Evolutionary conservation across 192 early-diverging fungal species (phyloP).

Genomic region (Podila horticola): DNA sequence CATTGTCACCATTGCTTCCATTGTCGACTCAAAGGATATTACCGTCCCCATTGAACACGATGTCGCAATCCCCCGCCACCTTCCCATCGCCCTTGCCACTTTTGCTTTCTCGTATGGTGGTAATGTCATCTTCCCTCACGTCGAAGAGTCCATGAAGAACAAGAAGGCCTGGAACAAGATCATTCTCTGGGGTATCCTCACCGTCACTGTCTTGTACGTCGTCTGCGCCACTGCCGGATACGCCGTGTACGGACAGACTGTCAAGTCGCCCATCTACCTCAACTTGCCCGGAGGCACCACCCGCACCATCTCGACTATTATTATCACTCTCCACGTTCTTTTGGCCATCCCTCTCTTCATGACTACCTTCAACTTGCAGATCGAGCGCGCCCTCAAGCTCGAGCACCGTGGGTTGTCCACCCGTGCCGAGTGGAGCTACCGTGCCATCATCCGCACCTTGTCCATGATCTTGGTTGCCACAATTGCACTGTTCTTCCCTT

Average conservation of each 20-base stretch:
- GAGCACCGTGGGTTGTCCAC: conserved; percentile 50
- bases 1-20: conserved; percentile 63
- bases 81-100: conserved; percentile 72
- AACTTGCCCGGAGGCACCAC: conserved; percentile 67
- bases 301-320: conserved; percentile 61
- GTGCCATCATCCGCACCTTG: conserved; percentile 57
- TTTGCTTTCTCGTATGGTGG: conserved; percentile 78
- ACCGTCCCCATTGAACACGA: conserved; percentile 42
- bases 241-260: conserved; percentile 66
- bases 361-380: conserved; percentile 69
- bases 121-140: conserved; percentile 79
- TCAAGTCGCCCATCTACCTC: conserved; percentile 68
- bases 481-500: conserved; percentile 65
- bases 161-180: conserved; percentile 69
- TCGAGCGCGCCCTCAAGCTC: conserved; percentile 66
- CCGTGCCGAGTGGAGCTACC: conserved; percentile 53
- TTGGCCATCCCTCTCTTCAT: conserved; percentile 73
- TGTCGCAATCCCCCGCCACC: conserved; percentile 56
- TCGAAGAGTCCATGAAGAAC: conserved; percentile 73
- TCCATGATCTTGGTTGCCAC: conserved; percentile 58
- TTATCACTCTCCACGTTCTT: conserved; percentile 77
- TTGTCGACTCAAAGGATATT: conserved; percentile 59
- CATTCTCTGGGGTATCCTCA: conserved; percentile 55
- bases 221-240: conserved; percentile 71
- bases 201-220: conserved; percentile 72